phyloP scores from a whole-genome alignment of 2,329 filamentous ascomycete genomes.

The Pseudopyricularia javanii region DNA sequence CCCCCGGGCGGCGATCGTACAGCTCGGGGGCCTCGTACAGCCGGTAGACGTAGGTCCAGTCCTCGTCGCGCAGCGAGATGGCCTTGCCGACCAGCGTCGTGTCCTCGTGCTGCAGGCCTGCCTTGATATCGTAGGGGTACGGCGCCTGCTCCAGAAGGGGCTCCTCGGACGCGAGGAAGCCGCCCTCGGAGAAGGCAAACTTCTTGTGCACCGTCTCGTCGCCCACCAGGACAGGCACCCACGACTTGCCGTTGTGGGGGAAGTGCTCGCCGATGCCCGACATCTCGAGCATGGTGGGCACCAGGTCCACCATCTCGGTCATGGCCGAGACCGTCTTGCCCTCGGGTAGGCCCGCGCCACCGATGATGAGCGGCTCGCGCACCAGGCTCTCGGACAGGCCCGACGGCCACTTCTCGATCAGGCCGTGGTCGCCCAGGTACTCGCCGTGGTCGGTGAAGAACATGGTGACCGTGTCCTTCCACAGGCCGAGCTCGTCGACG shows the following conservation, averaged over 20 bases:
- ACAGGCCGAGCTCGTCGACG: slow-evolving; percentile 19
- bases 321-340: slow-evolving; percentile 20
- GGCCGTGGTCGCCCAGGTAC: slow-evolving; percentile 31
- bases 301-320: slow-evolving; percentile 31
- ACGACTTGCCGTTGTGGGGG: slow-evolving; percentile 24
- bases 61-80: slow-evolving; percentile 20
- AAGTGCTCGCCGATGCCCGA: slow-evolving; percentile 23
- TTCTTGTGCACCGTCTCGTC: slow-evolving; percentile 17
- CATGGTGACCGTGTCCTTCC: slow-evolving; percentile 26
- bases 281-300: slow-evolving; percentile 28
- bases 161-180: slow-evolving; percentile 29
- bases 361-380: slow-evolving; percentile 30
- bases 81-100: slow-evolving; percentile 28
- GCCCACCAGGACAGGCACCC: slow-evolving; percentile 16
- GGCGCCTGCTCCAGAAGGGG: slow-evolving; percentile 28
- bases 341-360: slow-evolving; percentile 23
- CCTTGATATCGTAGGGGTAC: slow-evolving; percentile 33
- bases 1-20: slow-evolving; percentile 17
- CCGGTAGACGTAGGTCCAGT: slow-evolving; percentile 30
- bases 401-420: slow-evolving; percentile 36
- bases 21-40: slow-evolving; percentile 31
- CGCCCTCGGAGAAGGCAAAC: slow-evolving; percentile 30
- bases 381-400: slow-evolving; percentile 27
- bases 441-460: slow-evolving; percentile 33
- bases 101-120: slow-evolving; percentile 29